These are phyloP conservation scores for Quercus phellos DNA, from an alignment of 331 rosid species.

Conservation along the genomic window DNA sequence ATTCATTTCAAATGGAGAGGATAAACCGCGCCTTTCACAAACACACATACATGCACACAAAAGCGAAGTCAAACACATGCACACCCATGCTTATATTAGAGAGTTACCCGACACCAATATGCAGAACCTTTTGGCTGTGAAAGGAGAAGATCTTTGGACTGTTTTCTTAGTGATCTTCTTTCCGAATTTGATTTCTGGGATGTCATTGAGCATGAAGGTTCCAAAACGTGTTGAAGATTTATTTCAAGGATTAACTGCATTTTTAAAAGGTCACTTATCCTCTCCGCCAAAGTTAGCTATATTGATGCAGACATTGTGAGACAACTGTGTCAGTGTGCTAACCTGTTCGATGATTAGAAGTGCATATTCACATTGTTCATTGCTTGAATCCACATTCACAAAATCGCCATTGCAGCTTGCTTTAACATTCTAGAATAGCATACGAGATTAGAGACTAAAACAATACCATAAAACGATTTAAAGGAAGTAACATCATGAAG, in stretches of 20 bases:
- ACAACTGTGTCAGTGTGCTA: background rate
- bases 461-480: background rate
- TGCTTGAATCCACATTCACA: background rate
- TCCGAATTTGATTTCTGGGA: background rate
- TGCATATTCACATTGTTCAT: background rate
- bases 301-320: background rate
- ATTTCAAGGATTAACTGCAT: slow-evolving; percentile 36
- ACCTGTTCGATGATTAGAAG: background rate
- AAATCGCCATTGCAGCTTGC: background rate
- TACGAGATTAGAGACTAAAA: background rate
- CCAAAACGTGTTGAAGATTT: slow-evolving; percentile 24
- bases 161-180: background rate
- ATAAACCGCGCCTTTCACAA: no score
- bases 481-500: background rate
- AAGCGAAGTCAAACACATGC: no score
- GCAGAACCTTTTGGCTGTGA: background rate
- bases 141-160: background rate
- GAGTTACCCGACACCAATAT: background rate
- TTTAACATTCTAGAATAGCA: background rate
- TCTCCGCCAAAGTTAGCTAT: background rate
- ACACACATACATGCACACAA: no score
- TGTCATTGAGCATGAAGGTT: slow-evolving; percentile 19
- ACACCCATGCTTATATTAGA: background rate
- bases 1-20: no score
- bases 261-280: background rate